phyloP scores from a whole-genome alignment of 805 yeast genomes.

The Candida maesae region DNA sequence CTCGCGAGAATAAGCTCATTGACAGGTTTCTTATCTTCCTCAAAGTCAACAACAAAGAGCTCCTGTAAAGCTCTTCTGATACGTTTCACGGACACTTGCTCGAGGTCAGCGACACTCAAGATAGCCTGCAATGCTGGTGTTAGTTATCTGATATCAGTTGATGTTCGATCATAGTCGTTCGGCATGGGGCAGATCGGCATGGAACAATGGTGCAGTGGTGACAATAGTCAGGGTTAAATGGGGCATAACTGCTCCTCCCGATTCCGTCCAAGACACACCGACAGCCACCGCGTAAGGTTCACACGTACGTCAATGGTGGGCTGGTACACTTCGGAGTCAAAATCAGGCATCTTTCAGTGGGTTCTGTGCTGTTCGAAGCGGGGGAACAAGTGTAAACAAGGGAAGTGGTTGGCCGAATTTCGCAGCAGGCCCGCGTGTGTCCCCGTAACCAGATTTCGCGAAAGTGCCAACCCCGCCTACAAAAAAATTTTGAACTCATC shows the following conservation, averaged over 20 bases:
- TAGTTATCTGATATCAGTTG: background rate
- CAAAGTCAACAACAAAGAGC: constrained; percentile 54
- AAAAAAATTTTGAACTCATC: constrained; percentile 12
- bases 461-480: background rate
- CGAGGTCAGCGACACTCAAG: constrained; percentile 63
- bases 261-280: too few relatives aligned
- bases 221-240: too few relatives aligned
- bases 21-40: constrained; percentile 46
- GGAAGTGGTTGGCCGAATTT: background rate
- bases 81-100: constrained; percentile 65
- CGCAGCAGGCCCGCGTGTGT: background rate
- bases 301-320: constrained; percentile 67
- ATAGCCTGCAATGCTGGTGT: constrained; percentile 55
- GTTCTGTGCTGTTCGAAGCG: too few relatives aligned
- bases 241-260: too few relatives aligned
- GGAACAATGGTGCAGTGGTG: too few relatives aligned
- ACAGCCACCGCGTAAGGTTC: too few relatives aligned
- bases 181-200: too few relatives aligned
- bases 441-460: background rate
- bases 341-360: constrained; percentile 14
- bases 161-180: too few relatives aligned
- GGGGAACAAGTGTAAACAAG: background rate
- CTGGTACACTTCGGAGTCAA: constrained; percentile 31
- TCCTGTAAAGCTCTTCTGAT: constrained; percentile 71
- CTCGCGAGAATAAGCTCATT: constrained; percentile 59